phyloP scores from a whole-genome alignment of 2,329 filamentous ascomycete species.

The Penicillium sp. region DNA sequence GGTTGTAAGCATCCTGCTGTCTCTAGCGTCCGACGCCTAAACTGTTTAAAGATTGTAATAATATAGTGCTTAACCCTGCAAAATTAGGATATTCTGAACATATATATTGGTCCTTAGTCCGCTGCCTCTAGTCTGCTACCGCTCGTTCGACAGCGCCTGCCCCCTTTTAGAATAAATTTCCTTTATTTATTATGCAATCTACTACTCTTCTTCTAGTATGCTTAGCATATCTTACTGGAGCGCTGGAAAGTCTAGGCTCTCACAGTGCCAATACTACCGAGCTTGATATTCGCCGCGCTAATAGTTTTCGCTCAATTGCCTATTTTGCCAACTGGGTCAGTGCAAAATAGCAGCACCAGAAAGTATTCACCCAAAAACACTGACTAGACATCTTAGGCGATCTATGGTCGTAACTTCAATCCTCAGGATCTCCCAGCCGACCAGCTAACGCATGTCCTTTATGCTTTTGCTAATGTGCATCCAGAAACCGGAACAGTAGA shows the following conservation, averaged over 20 bases:
- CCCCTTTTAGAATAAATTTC: neutral
- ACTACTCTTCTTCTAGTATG: neutral
- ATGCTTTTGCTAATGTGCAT: conserved; percentile 85
- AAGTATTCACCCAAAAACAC: neutral
- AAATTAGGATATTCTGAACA: no score
- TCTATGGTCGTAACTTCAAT: conserved; percentile 80
- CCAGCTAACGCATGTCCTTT: conserved; percentile 87
- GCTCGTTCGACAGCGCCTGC: no score
- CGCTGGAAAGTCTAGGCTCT: neutral
- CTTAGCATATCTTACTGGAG: neutral
- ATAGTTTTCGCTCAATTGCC: conserved; percentile 40
- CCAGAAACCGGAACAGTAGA: conserved; percentile 76
- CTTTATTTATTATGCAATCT: neutral
- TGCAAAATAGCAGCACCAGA: neutral
- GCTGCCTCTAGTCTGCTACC: no score
- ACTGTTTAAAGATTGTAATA: no score
- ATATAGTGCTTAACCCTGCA: no score
- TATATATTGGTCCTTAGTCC: no score
- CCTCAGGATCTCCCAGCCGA: conserved; percentile 80
- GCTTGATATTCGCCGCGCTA: neutral
- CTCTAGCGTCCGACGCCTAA: no score
- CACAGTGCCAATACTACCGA: neutral
- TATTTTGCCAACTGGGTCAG: conserved; percentile 54
- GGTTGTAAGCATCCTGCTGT: no score
- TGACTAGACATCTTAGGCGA: conserved; percentile 57